A percentile compares a stretch with the other conserved stretches of the same genome.
Conservation (phyloP, 495 filamentous ascomycete species). For the Talaromyces proteolyticus region DNA sequence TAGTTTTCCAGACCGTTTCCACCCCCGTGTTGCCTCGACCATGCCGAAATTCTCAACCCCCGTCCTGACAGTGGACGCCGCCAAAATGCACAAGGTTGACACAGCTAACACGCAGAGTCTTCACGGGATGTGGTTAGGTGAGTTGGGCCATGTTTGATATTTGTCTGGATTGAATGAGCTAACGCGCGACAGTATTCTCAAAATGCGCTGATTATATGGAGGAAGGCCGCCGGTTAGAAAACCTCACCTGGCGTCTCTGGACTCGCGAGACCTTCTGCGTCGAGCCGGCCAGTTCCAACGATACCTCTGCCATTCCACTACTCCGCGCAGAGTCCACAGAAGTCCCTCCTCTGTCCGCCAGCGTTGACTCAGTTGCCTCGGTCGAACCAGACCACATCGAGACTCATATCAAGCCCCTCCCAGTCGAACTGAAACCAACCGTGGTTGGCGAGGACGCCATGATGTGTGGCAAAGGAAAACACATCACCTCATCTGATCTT, state of each 20-base stretch:
- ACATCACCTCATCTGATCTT: slow-evolving; percentile 80
- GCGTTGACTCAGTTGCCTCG: slow-evolving; percentile 77
- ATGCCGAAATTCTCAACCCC: slow-evolving; percentile 65
- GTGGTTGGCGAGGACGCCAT: slow-evolving; percentile 45
- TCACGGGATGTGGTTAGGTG: slow-evolving; percentile 97
- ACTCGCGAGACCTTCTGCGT: slow-evolving; percentile 95
- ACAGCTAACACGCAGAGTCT: slow-evolving; percentile 88
- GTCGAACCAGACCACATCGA: slow-evolving; percentile 68
- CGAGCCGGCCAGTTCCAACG: slow-evolving; percentile 53
- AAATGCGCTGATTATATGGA: slow-evolving; percentile 93
- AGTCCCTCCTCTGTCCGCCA: slow-evolving; percentile 83
- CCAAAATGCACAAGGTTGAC: slow-evolving; percentile 88
- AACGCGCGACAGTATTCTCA: slow-evolving; percentile 79
- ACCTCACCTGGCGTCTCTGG: slow-evolving; percentile 95
- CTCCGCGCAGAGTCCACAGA: slow-evolving; percentile 46
- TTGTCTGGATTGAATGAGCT: no score
- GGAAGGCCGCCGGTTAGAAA: slow-evolving; percentile 87
- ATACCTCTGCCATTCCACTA: slow-evolving; percentile 36
- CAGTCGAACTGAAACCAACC: slow-evolving; percentile 35
- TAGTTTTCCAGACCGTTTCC: slow-evolving; percentile 5
- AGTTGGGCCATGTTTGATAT: no score
- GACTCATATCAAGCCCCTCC: slow-evolving; percentile 46
- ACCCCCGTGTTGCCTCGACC: slow-evolving; percentile 8
- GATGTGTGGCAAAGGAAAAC: slow-evolving; percentile 65
- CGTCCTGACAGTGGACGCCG: slow-evolving; percentile 78